These are phyloP conservation scores for Usnea hakonensis DNA, from an alignment of 495 filamentous ascomycete species.

Conservation along the genomic window DNA sequence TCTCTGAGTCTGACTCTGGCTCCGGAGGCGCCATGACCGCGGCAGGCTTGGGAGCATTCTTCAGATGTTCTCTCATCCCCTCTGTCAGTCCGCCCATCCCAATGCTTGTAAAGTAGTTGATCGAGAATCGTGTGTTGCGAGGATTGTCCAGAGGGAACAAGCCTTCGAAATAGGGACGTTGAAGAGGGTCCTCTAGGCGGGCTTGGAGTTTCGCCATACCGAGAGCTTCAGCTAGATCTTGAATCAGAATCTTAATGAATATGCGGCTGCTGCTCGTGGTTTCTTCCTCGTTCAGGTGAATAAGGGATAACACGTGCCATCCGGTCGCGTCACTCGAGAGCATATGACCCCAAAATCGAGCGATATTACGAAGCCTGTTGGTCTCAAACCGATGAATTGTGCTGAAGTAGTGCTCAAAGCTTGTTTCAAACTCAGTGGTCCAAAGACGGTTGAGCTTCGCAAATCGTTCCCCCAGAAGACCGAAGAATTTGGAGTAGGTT, in stretches of 20 bases:
- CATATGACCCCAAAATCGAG: conserved; percentile 88
- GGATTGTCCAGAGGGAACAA: conserved; percentile 84
- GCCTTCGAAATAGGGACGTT: conserved; percentile 72
- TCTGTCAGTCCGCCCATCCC: conserved; percentile 92
- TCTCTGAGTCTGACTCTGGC: conserved; percentile 44
- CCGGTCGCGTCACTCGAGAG: conserved; percentile 79
- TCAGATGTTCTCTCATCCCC: conserved; percentile 83
- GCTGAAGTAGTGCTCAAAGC: conserved; percentile 89
- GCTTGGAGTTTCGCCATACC: conserved; percentile 72
- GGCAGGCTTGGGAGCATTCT: conserved; percentile 73
- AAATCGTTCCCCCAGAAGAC: conserved; percentile 87
- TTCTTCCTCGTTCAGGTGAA: conserved; percentile 92
- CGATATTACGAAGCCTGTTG: conserved; percentile 87
- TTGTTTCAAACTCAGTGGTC: conserved; percentile 81
- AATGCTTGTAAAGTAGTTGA: conserved; percentile 98
- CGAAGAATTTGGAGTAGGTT: conserved; percentile 95
- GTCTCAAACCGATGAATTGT: conserved; percentile 97
- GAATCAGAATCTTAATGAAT: conserved; percentile 96
- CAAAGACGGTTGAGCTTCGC: conserved; percentile 91
- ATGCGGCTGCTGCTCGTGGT: conserved; percentile 93
- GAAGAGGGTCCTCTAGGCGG: conserved; percentile 65
- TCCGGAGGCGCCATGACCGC: conserved; percentile 54
- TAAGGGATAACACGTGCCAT: conserved; percentile 78
- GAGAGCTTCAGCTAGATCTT: conserved; percentile 80
- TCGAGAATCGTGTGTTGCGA: conserved; percentile 86